These are phyloP conservation scores for Neonothopanus nambi DNA, from an alignment of 1,284 basidiomycete species.

Conservation along the genomic window DNA sequence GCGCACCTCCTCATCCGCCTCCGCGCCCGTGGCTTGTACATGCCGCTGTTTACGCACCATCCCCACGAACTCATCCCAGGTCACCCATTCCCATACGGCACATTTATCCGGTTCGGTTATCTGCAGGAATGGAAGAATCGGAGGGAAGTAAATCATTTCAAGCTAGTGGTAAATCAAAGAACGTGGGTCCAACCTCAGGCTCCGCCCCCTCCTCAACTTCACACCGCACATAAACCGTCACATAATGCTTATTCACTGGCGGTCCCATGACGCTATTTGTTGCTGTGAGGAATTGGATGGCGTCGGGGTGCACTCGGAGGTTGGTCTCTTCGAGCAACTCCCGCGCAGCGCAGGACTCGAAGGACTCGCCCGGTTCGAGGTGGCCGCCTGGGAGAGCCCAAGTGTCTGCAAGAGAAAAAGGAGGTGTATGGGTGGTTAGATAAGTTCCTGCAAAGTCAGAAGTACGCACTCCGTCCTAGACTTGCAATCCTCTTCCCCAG, in stretches of 20 bases:
- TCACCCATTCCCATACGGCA: constrained; percentile 11
- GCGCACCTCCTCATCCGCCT: background rate
- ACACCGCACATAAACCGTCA: constrained; percentile 8
- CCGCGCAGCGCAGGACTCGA: constrained; percentile 8
- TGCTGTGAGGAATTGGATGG: constrained; percentile 5
- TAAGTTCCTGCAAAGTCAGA: background rate
- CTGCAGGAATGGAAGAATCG: background rate
- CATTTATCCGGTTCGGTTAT: constrained; percentile 10
- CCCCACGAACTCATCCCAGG: constrained; percentile 6
- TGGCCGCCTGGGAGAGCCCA: constrained; percentile 13
- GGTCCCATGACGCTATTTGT: constrained; percentile 9
- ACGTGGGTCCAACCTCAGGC: background rate
- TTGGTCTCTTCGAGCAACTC: constrained; percentile 10
- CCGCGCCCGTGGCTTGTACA: background rate
- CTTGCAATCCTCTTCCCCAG: constrained; percentile 7
- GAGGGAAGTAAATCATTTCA: background rate
- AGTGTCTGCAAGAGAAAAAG: constrained; percentile 3
- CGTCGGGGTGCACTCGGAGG: background rate
- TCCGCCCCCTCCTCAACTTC: background rate
- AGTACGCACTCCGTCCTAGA: constrained; percentile 1
- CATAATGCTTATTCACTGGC: constrained; percentile 6
- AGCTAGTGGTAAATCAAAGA: background rate
- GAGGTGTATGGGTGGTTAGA: too few species aligned
- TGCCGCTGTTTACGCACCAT: background rate
- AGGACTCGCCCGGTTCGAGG: constrained; percentile 11